phyloP scores from a whole-genome alignment of 192 early-diverging fungal genomes.

The Lunasporangiospora selenospora region DNA sequence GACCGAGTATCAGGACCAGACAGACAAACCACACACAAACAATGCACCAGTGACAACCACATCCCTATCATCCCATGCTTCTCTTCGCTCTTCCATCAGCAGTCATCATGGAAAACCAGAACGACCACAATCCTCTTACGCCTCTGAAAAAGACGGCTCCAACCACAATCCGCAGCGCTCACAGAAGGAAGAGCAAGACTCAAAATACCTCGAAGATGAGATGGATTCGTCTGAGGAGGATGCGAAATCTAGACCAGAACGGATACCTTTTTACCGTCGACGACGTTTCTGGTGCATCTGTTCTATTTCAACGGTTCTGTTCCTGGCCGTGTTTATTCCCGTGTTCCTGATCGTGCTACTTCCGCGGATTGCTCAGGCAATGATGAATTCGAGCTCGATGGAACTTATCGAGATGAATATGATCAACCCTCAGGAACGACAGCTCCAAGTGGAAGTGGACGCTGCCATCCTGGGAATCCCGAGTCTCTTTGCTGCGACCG shows the following conservation, averaged over 20 bases:
- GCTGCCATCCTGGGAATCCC: conserved; percentile 45
- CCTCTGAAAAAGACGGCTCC: not conserved
- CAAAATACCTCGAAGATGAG: conserved; percentile 3
- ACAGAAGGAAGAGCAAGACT: not conserved
- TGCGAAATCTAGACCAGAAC: conserved; percentile 33
- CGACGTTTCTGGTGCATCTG: conserved; percentile 59
- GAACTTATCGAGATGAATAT: conserved; percentile 45
- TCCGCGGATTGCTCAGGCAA: conserved; percentile 54
- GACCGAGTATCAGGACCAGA: conserved; percentile 28
- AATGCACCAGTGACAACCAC: no score
- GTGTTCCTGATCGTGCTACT: conserved; percentile 56
- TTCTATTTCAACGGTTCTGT: conserved; percentile 26
- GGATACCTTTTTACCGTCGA: conserved; percentile 49
- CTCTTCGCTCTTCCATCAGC: not conserved
- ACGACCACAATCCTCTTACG: not conserved
- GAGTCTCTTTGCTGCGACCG: conserved; percentile 53
- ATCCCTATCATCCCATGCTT: not conserved
- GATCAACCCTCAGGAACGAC: conserved; percentile 28
- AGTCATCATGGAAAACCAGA: not conserved
- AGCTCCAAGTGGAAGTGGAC: conserved; percentile 30
- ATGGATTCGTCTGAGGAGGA: conserved; percentile 6
- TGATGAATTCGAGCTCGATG: conserved; percentile 52
- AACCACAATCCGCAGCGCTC: not conserved
- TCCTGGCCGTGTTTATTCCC: conserved; percentile 50
- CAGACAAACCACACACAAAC: no score